A percentile compares a stretch with the other conserved stretches of the same genome.
These are phyloP conservation scores for Hypoxylon trugodes DNA, from an alignment of 495 filamentous ascomycete species.

Conservation along the genomic window DNA sequence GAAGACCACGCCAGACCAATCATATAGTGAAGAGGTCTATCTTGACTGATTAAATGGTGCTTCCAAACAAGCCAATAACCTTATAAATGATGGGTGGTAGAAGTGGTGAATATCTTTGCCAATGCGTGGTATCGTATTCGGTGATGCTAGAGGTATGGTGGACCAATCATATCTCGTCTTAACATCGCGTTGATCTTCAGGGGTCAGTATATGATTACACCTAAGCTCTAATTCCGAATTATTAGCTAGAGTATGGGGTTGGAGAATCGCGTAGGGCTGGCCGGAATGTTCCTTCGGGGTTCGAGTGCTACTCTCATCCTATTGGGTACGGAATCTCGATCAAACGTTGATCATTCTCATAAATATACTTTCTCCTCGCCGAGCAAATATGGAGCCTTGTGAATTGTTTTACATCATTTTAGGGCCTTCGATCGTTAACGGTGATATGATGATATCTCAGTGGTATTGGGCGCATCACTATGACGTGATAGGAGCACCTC, in stretches of 20 bases:
- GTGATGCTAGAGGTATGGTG: too few species aligned
- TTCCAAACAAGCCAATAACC: too few species aligned
- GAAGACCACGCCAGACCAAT: neutral
- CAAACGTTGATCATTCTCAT: neutral
- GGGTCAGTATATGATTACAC: too few species aligned
- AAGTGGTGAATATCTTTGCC: too few species aligned
- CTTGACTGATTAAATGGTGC: neutral
- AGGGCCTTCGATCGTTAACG: neutral
- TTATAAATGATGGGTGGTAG: too few species aligned
- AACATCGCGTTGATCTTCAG: too few species aligned
- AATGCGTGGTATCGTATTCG: too few species aligned
- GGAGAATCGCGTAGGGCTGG: too few species aligned
- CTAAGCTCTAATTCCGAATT: too few species aligned
- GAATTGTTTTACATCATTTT: conserved; percentile 14
- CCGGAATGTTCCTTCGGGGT: neutral
- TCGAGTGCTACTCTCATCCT: neutral
- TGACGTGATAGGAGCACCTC: conserved; percentile 23
- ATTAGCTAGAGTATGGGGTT: too few species aligned
- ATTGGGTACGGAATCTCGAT: conserved; percentile 4
- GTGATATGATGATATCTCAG: conserved; percentile 1
- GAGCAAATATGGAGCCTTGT: conserved; percentile 14
- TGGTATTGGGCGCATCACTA: conserved; percentile 21
- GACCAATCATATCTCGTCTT: too few species aligned
- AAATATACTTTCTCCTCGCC: neutral
- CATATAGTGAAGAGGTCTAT: neutral